phyloP scores from a whole-genome alignment of 176 grass and related monocot genomes.

The Carex parvula region DNA sequence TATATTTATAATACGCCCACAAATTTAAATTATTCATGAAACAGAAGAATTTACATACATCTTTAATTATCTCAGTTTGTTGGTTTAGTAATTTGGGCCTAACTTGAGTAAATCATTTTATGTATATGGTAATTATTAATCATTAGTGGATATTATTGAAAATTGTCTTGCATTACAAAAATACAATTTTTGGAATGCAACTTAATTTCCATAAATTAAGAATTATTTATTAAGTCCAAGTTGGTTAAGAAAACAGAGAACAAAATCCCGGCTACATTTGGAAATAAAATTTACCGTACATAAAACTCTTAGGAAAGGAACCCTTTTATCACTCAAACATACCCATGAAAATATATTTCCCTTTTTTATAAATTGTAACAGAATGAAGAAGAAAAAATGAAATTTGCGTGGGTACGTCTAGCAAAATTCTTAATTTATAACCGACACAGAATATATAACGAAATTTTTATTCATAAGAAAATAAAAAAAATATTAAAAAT shows the following conservation, averaged over 20 bases:
- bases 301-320: not conserved
- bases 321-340: not conserved
- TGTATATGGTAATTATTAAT: not conserved
- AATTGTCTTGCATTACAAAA: not conserved
- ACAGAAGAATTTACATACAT: no score
- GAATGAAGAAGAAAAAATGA: no score
- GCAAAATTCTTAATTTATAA: not conserved
- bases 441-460: conserved; percentile 3
- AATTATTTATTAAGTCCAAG: not conserved
- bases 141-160: not conserved
- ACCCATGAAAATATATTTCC: not conserved
- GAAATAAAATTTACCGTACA: not conserved
- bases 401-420: not conserved
- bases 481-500: no score
- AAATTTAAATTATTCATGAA: no score
- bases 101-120: not conserved
- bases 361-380: no score
- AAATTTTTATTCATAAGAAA: no score
- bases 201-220: not conserved
- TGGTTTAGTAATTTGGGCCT: not conserved
- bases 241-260: not conserved
- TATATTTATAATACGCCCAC: no score
- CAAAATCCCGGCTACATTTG: not conserved
- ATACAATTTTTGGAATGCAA: not conserved
- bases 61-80: no score